Percentiles rank a stretch among this genome's conserved stretches.
Conservation (phyloP, 2,329 filamentous ascomycete species). For the Celoporthe dispersa region DNA sequence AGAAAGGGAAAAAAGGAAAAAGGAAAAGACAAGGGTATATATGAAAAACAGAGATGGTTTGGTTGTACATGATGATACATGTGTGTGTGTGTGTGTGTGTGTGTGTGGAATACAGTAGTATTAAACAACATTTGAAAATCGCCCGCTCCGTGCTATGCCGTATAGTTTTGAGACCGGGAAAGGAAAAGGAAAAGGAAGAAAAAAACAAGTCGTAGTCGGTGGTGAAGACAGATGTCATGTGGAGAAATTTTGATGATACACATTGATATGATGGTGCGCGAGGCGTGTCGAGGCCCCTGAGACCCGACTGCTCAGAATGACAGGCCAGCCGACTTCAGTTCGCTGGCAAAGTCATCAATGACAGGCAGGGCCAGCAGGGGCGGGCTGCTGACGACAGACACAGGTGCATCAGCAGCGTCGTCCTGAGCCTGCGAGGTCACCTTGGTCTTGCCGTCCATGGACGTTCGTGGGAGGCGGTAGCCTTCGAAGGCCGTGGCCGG, state of each 20-base stretch:
- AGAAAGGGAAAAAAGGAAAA: no score
- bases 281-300: no score
- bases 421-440: constrained; percentile 18
- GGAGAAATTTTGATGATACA: not conserved
- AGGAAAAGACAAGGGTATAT: not conserved
- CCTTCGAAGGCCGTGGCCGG: constrained; percentile 39
- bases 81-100: not conserved
- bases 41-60: not conserved
- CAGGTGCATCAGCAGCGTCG: constrained; percentile 21
- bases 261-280: not conserved
- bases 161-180: not conserved
- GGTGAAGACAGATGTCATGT: not conserved
- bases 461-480: constrained; percentile 53
- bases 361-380: constrained; percentile 41
- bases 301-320: constrained; percentile 5
- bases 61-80: constrained; percentile 8
- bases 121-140: not conserved
- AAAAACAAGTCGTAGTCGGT: not conserved
- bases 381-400: constrained; percentile 27
- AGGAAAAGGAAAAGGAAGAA: not conserved
- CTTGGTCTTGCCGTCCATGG: constrained; percentile 35
- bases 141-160: constrained; percentile 2
- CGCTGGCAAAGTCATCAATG: constrained; percentile 45
- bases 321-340: constrained; percentile 23
- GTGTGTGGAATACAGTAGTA: not conserved